Evolutionary conservation across 768 basidiomycete genomes (phyloP), one percentile per base, ranked within the genome.

Genomic region (Mycena rosella): DNA sequence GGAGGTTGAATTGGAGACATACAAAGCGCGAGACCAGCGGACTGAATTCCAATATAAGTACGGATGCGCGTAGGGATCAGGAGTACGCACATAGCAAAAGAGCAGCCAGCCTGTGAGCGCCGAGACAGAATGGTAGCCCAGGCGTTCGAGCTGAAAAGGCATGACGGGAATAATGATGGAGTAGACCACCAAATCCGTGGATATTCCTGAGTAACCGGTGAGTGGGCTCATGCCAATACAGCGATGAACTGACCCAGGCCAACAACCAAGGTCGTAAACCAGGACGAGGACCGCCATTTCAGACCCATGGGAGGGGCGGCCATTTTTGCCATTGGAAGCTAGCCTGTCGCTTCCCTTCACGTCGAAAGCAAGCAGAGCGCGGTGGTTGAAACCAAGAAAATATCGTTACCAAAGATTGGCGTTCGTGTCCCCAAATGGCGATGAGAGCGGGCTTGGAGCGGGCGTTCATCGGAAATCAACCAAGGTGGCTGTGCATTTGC

Each of bases 101-200:
- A 90, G 78, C 3, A 91, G 78, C 89, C 89, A 91, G 32, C 89
- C 89, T 0, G 86, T 82, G 32, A 83, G 81, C 2, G 82, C 79
- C 36, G 88, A 89, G 26, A 88, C 82, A 14, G 77, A 60, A 10
- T 74, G 72, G 63, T 86, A 86, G 0, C 81, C 76, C 52, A 90
- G 80, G 7, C 63, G 74, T 70, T 89, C 84, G 26, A 91, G 83
- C 36, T 87, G 88, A 72, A 90, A 90, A 2, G 89, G 89, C 63
- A 90, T 81, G 32, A 90, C 88, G 11, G 89, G 89, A 34, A 89
- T 85, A 63, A 89, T 86, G 29, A 88, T 80, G 5, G 88, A 87
- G 71, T 90, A 90, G 13, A 88, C 85, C n/a, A 90, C 75, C 1
- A 88, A 71, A 74, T 90, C 89, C 1, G 84, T 85, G 17, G 79